These are phyloP conservation scores for Hyphopichia wangnamkhiaoensis DNA, from an alignment of 1,139 yeast species.

Conservation along the genomic window DNA sequence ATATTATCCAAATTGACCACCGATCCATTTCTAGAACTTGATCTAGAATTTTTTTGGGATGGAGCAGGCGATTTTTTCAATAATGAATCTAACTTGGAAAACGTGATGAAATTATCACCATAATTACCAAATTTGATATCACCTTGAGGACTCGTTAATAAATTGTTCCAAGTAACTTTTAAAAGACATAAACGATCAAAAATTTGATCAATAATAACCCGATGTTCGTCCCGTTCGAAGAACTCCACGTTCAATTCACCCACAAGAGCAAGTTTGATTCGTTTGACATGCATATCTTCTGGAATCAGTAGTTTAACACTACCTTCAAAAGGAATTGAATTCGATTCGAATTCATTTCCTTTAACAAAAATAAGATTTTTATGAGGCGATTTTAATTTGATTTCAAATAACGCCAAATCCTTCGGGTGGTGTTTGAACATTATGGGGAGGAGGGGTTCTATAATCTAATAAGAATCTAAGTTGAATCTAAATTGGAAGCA, in stretches of 20 bases:
- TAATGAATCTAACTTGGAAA: constrained; percentile 3
- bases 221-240: constrained; percentile 40
- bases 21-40: neutral
- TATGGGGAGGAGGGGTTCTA: too few relatives aligned
- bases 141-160: constrained; percentile 51
- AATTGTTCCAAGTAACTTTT: constrained; percentile 60
- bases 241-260: constrained; percentile 62
- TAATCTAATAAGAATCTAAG: neutral
- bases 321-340: constrained; percentile 55
- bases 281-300: constrained; percentile 50
- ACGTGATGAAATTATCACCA: constrained; percentile 32
- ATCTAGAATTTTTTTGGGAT: neutral
- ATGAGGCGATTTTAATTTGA: constrained; percentile 48
- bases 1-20: neutral
- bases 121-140: constrained; percentile 42
- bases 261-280: constrained; percentile 44
- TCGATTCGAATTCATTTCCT: constrained; percentile 62
- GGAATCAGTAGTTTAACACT: constrained; percentile 56
- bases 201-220: constrained; percentile 43
- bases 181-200: constrained; percentile 52
- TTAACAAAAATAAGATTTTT: constrained; percentile 54
- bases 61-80: neutral
- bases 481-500: too few relatives aligned
- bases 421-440: constrained; percentile 26
- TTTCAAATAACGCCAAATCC: constrained; percentile 33